Evolutionary conservation across 306 rosid genomes (phyloP).

Genomic region (Hippophae gyantsensis): DNA sequence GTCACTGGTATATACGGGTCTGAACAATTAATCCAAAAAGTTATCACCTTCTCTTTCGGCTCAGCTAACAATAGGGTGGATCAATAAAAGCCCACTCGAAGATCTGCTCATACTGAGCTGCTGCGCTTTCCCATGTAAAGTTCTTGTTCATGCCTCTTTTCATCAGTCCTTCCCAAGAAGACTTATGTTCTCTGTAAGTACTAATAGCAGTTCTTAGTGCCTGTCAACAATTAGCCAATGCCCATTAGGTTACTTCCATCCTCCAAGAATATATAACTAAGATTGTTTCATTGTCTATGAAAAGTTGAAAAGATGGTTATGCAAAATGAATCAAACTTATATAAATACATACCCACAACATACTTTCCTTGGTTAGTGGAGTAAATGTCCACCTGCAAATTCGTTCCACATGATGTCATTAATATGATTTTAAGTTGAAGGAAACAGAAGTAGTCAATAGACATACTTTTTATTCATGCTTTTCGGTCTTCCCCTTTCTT

Average conservation of each 20-base stretch:
- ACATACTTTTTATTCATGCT: background rate
- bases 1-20: too few relatives aligned
- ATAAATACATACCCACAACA: conserved; percentile 53
- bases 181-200: conserved; percentile 50
- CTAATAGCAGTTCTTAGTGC: conserved; percentile 42
- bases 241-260: background rate
- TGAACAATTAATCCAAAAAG: too few relatives aligned
- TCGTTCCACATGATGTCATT: conserved; percentile 18
- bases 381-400: conserved; percentile 77
- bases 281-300: background rate
- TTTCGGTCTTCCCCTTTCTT: background rate
- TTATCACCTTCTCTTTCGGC: conserved; percentile 1
- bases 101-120: conserved; percentile 61
- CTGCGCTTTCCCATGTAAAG: conserved; percentile 73
- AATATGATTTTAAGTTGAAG: background rate
- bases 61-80: conserved; percentile 52
- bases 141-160: conserved; percentile 61
- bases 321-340: background rate
- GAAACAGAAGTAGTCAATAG: background rate
- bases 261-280: background rate
- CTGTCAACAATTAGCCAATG: conserved; percentile 24
- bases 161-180: conserved; percentile 76
- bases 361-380: conserved; percentile 61
- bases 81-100: conserved; percentile 59
- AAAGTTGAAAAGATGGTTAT: background rate